phyloP scores from a whole-genome alignment of 108 stramenopile genomes.

The Epithemia pelagica region DNA sequence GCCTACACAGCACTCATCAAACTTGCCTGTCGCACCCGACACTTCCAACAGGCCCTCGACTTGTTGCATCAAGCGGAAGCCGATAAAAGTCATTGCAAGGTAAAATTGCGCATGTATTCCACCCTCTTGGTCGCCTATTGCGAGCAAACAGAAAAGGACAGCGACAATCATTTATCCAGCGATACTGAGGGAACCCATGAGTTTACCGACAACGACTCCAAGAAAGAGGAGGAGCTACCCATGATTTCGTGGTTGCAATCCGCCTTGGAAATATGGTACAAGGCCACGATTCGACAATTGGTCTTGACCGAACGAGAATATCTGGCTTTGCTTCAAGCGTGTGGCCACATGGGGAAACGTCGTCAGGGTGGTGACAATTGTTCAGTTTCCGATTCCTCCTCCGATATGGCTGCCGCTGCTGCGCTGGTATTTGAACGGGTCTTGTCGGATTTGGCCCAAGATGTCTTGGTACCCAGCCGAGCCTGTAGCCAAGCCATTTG shows the following conservation, averaged over 20 bases:
- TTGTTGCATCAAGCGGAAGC: conserved; percentile 55
- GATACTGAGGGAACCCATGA: too few species aligned
- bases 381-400: not conserved
- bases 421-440: conserved; percentile 49
- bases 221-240: too few species aligned
- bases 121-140: conserved; percentile 59
- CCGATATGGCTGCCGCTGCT: conserved; percentile 22
- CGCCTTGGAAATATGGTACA: conserved; percentile 55
- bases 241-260: too few species aligned
- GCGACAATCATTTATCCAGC: not conserved
- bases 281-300: conserved; percentile 24
- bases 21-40: conserved; percentile 39
- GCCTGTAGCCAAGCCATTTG: conserved; percentile 44
- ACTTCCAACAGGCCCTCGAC: conserved; percentile 39
- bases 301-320: conserved; percentile 65
- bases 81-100: conserved; percentile 52
- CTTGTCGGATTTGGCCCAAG: conserved; percentile 68
- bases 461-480: conserved; percentile 63
- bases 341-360: not conserved
- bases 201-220: too few species aligned
- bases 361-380: not conserved
- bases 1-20: conserved; percentile 78
- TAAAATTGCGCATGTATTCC: conserved; percentile 71
- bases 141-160: conserved; percentile 22
- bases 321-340: conserved; percentile 25